phyloP scores from a whole-genome alignment of 495 filamentous ascomycete species.

The Viridothelium virens region DNA sequence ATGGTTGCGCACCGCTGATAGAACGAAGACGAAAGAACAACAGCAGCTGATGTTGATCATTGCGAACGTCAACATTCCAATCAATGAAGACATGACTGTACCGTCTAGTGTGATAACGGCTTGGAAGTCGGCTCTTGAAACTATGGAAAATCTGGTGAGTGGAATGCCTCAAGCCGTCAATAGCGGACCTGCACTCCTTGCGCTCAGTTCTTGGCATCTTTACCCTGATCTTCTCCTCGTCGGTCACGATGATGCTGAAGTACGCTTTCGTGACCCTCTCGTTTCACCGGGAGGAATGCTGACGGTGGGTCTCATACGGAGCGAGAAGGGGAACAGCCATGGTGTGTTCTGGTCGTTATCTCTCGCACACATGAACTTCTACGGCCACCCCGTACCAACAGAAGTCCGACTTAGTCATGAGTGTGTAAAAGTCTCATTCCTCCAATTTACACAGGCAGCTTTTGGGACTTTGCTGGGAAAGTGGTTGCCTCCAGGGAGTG shows the following conservation, averaged over 20 bases:
- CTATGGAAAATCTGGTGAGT: not conserved
- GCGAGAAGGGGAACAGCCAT: not conserved
- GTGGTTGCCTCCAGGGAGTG: not conserved
- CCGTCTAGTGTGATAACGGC: not conserved
- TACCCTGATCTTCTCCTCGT: slow-evolving; percentile 1
- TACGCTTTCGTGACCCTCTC: not conserved
- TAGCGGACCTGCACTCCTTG: not conserved
- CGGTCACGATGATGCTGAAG: not conserved
- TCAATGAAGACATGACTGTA: not conserved
- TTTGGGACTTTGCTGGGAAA: not conserved
- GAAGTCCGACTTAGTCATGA: not conserved
- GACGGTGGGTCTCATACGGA: not conserved
- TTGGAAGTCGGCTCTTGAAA: slow-evolving; percentile 1
- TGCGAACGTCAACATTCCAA: not conserved
- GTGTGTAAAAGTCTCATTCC: not conserved
- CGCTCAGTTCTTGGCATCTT: not conserved
- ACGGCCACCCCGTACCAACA: not conserved
- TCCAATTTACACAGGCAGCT: not conserved
- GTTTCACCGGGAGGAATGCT: not conserved
- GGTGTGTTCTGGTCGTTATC: not conserved
- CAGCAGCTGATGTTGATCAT: too few species aligned
- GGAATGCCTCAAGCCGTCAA: slow-evolving; percentile 4
- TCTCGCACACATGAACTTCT: not conserved
- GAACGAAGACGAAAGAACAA: too few species aligned
- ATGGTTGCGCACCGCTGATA: too few species aligned